A percentile compares a stretch with the other conserved stretches of the same genome.
These are phyloP conservation scores for Ramalina intermedia DNA, from an alignment of 495 filamentous ascomycete genomes.

Conservation along the genomic window DNA sequence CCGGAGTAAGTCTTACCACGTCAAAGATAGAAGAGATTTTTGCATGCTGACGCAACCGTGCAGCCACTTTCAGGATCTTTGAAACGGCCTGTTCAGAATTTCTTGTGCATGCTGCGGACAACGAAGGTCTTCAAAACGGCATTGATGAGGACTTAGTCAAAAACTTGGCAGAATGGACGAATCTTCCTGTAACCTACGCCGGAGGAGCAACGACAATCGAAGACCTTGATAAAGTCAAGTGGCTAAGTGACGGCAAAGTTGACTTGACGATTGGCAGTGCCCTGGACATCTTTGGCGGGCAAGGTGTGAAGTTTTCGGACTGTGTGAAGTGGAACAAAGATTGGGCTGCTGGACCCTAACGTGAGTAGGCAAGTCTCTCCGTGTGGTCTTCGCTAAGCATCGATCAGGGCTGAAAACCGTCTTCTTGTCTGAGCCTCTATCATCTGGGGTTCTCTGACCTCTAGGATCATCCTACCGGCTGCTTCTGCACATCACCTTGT, in stretches of 20 bases:
- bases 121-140: conserved; percentile 80
- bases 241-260: conserved; percentile 61
- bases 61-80: conserved; percentile 44
- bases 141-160: conserved; percentile 76
- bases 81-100: conserved; percentile 92
- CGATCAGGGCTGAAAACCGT: background rate
- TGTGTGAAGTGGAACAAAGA: conserved; percentile 74
- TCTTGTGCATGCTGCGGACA: conserved; percentile 96
- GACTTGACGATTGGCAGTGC: conserved; percentile 95
- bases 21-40: background rate
- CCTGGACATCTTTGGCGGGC: conserved; percentile 87
- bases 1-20: conserved; percentile 40
- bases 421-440: no score
- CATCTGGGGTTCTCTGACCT: no score
- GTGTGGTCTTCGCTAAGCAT: background rate
- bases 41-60: background rate
- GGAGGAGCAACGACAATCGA: conserved; percentile 71
- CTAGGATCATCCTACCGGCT: no score
- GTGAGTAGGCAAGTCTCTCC: background rate
- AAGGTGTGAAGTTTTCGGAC: conserved; percentile 68
- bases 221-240: conserved; percentile 68
- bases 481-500: no score
- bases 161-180: conserved; percentile 68
- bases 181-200: conserved; percentile 87
- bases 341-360: background rate